Base-by-base conservation (phyloP, 176 grass and related monocot species). In the Chloris gayana region DNA sequence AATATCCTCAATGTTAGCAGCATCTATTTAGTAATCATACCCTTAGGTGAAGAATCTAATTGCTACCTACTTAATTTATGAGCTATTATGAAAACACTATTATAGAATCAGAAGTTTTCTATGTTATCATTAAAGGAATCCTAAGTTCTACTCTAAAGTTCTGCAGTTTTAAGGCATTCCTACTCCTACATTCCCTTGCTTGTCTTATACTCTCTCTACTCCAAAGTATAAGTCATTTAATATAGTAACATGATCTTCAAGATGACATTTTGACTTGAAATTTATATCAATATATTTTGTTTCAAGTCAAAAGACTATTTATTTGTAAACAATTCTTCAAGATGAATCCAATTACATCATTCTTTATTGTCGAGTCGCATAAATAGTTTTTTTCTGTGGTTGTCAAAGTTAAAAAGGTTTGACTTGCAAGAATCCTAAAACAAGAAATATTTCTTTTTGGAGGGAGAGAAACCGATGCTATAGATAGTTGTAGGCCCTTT, bases 71-170 rank as follows among this genome's bases (percentile, higher is more conserved):
- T 60, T 6, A 25, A 42, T 44, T 71, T 59, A 26, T 1, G 26
- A 73, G 64, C 35, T 78, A 13, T 50, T 33, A 31, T 21, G 58
- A 44, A 57, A 76, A 62, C 44, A 62, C 45, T 47, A 49, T 49
- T n/a, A 53, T 18, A 7, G 21, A 21, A 21, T 15, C 50, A 21
- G 50, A 53, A 21, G 4, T 15, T 53, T 53, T 53, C 18, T 49
- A 49, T 49, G 46, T 17, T 49, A 49, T 49, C 46, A 49, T 49
- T 49, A 49, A 49, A 17, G 46, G 46, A 17, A 49, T 17, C 14
- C 5, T 17, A 17, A 49, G 4, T 49, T 49, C 46, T 49, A 17
- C 46, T 49, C 14, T 49, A 15, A 49, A 49, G 2, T 42, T 42
- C 11, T 42, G 41, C 41, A 42, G 8, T 42, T 42, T 42, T 42